Conservation (phyloP, 495 filamentous ascomycete genomes). For the Echria macrotheca region DNA sequence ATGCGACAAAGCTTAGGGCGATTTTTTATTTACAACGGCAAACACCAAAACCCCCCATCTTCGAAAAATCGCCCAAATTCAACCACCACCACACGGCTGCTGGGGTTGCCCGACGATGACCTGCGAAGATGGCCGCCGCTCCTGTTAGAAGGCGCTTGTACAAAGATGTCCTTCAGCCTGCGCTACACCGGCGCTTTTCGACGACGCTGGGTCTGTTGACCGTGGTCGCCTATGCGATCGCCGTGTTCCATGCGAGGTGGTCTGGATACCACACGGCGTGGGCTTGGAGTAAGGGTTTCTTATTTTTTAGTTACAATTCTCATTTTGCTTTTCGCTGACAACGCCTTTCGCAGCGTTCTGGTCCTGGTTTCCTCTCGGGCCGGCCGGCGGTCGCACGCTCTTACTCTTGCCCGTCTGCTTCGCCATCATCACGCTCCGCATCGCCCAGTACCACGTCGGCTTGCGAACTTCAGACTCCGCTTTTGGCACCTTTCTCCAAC, state of each 20-base stretch:
- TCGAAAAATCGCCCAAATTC: not conserved
- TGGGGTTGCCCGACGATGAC: conserved; percentile 28
- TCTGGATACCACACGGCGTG: no score
- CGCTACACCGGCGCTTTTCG: conserved; percentile 80
- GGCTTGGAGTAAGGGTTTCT: no score
- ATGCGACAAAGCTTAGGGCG: not conserved
- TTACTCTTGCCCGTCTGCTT: conserved; percentile 72
- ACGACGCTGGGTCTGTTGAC: conserved; percentile 62
- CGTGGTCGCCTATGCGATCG: conserved; percentile 66
- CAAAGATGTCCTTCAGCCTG: conserved; percentile 84
- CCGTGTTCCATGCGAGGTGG: conserved; percentile 65
- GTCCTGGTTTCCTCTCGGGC: conserved; percentile 80
- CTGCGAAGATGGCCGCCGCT: conserved; percentile 37
- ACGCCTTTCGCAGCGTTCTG: conserved; percentile 77
- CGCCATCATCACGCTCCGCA: conserved; percentile 66
- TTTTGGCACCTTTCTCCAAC: conserved; percentile 54
- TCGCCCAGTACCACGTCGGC: conserved; percentile 76
- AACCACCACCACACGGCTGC: not conserved
- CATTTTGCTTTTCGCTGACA: no score
- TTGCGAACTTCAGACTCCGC: conserved; percentile 63
- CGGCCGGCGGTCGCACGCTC: conserved; percentile 66
- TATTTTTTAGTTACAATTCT: no score
- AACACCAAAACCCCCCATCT: not conserved
- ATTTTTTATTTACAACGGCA: conserved; percentile 15
- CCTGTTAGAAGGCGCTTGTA: conserved; percentile 51